Base-by-base conservation (phyloP, 768 basidiomycete species). In the Mycena metata region DNA sequence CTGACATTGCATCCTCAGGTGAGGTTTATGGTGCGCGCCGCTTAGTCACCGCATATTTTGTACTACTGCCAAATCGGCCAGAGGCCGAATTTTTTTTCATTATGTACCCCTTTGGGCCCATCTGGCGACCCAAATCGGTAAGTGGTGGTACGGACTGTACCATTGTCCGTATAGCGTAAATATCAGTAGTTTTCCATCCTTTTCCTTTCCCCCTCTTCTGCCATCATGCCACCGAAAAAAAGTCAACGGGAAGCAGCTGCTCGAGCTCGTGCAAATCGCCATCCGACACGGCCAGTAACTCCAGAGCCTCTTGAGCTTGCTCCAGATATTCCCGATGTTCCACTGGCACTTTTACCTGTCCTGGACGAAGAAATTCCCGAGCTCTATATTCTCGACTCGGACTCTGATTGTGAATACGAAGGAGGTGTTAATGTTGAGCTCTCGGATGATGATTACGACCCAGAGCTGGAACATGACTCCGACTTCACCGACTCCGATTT, bases 81-180 rank as follows among this genome's bases (percentile, higher is more conserved):
- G 36, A 36, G 36, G 36, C 36, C 36, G 12, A 36, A 7, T 36
- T 36, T 36, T 36, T 36, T 36, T 36, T 36, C n/a, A n/a, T n/a
- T 54, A 30, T 54, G 52, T 54, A 54, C 52, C 52, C 35, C 52
- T 54, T 54, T 54, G 30, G 52, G 52, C 11, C 26, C 26, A 36
- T 36, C 12, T 36, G 7, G 36, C 36, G n/a, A n/a, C n/a, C n/a
- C n/a, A n/a, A n/a, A n/a, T n/a, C n/a, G n/a, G n/a, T n/a, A n/a
- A n/a, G n/a, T n/a, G n/a, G n/a, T n/a, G n/a, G n/a, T n/a, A n/a
- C n/a, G n/a, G n/a, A n/a, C n/a, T n/a, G n/a, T n/a, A n/a, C 36
- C 36, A 36, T 36, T 36, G 36, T 36, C 36, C n/a, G n/a, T n/a
- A n/a, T 36, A 12, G 12, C 7, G 12, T 36, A 36, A 36, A 36